These are phyloP conservation scores for Fraxinus platypoda DNA, from an alignment of 305 asterid species.

Conservation along the genomic window DNA sequence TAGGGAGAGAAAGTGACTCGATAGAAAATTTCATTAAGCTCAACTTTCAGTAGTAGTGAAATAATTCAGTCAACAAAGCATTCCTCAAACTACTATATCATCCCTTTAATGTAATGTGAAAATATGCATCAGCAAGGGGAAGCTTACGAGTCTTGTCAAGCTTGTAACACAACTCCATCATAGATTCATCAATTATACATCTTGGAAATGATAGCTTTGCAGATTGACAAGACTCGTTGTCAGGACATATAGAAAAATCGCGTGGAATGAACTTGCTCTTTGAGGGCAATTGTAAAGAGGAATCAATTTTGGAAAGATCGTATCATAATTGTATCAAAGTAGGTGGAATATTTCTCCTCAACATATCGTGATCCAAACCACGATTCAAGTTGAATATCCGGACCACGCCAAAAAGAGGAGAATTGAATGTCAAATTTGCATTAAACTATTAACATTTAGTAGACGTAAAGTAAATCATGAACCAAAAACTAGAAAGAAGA, in stretches of 20 bases:
- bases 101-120: slow-evolving; percentile 75
- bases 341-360: slow-evolving; percentile 74
- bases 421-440: not conserved
- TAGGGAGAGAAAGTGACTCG: too few relatives aligned
- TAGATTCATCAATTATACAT: slow-evolving; percentile 75
- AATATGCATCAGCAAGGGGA: slow-evolving; percentile 90
- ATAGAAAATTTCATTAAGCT: too few relatives aligned
- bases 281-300: slow-evolving; percentile 65
- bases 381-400: slow-evolving; percentile 78
- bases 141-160: slow-evolving; percentile 74
- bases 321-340: slow-evolving; percentile 65
- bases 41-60: too few relatives aligned
- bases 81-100: slow-evolving; percentile 34
- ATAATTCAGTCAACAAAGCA: too few relatives aligned
- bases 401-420: slow-evolving; percentile 20
- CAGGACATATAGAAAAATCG: slow-evolving; percentile 72
- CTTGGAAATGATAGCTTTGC: slow-evolving; percentile 53
- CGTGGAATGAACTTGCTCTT: slow-evolving; percentile 81
- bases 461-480: slow-evolving; percentile 11
- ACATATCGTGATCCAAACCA: slow-evolving; percentile 86
- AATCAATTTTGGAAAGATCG: slow-evolving; percentile 67
- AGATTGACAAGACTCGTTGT: slow-evolving; percentile 37
- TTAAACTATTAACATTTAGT: slow-evolving; percentile 13
- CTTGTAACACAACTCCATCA: slow-evolving; percentile 86
- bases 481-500: slow-evolving; percentile 13